Conservation (phyloP, 108 stramenopile genomes). For the Pseudonitzschia pungens region DNA sequence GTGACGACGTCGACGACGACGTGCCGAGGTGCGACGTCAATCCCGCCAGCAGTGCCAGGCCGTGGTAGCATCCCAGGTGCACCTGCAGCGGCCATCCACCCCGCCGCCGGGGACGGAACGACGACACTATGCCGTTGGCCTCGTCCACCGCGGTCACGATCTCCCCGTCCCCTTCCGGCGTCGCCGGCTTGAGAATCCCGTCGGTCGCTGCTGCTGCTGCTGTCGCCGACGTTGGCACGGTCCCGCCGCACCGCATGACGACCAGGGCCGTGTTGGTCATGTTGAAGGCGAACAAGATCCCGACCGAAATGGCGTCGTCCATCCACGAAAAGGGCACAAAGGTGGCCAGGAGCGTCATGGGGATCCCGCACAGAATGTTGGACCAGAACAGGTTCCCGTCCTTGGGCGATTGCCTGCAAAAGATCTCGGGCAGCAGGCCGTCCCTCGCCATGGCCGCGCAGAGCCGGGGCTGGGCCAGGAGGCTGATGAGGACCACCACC, state of each 20-base stretch:
- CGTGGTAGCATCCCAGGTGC: neutral
- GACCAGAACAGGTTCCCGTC: conserved; percentile 71
- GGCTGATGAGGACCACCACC: conserved; percentile 86
- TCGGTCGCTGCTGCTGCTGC: too few relatives aligned
- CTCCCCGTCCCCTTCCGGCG: neutral
- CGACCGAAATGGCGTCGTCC: conserved; percentile 83
- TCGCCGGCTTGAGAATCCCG: neutral
- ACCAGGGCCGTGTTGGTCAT: conserved; percentile 67
- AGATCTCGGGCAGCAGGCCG: conserved; percentile 80
- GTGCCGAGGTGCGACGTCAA: conserved; percentile 3
- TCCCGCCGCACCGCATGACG: conserved; percentile 41
- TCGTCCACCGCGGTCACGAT: conserved; percentile 7
- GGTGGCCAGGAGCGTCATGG: conserved; percentile 76
- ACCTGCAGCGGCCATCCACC: neutral
- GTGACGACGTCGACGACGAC: neutral
- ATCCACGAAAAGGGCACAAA: conserved; percentile 83
- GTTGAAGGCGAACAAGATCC: conserved; percentile 69
- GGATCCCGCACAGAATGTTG: conserved; percentile 67
- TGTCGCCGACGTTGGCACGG: neutral
- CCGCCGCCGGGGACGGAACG: neutral
- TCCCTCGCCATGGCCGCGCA: conserved; percentile 85
- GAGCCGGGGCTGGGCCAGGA: conserved; percentile 89
- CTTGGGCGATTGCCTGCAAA: conserved; percentile 51
- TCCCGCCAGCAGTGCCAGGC: conserved; percentile 10
- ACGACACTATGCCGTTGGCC: neutral